These are phyloP conservation scores for Blastocystis sp. DNA, from an alignment of 352 stramenopile species.

Conservation along the genomic window DNA sequence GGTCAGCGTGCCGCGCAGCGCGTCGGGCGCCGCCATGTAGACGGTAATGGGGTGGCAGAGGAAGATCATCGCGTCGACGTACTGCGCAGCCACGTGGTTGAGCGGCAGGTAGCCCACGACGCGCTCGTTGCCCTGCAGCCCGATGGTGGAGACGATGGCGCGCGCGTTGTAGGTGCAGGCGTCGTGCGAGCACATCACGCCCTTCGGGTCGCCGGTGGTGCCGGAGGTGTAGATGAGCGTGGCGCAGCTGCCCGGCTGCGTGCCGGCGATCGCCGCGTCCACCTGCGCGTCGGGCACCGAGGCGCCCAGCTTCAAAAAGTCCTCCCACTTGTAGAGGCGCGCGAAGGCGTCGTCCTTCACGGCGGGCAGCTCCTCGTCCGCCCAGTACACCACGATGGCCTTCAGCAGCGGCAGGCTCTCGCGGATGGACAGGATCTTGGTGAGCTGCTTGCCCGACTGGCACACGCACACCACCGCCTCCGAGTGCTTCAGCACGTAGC, in stretches of 20 bases:
- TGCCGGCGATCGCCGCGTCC: slow-evolving; percentile 58
- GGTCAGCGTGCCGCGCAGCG: slow-evolving; percentile 77
- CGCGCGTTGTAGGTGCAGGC: slow-evolving; percentile 71
- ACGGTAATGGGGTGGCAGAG: slow-evolving; percentile 74
- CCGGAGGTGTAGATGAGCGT: slow-evolving; percentile 82
- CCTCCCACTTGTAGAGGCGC: slow-evolving; percentile 76
- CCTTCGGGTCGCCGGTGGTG: slow-evolving; percentile 82
- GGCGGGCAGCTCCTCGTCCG: slow-evolving; percentile 72
- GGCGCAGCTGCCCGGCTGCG: slow-evolving; percentile 75
- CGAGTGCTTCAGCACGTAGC: slow-evolving; percentile 89
- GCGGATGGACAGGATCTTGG: slow-evolving; percentile 86
- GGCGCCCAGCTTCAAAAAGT: slow-evolving; percentile 74
- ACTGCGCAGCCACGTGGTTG: slow-evolving; percentile 76
- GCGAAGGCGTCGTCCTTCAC: slow-evolving; percentile 60
- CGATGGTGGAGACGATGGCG: slow-evolving; percentile 55
- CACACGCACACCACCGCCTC: slow-evolving; percentile 86
- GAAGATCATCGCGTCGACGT: slow-evolving; percentile 74
- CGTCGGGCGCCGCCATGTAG: slow-evolving; percentile 81
- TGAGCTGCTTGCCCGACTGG: slow-evolving; percentile 85
- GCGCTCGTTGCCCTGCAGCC: slow-evolving; percentile 72
- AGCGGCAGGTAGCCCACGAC: slow-evolving; percentile 74
- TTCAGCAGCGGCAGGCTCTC: slow-evolving; percentile 84
- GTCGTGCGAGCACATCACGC: slow-evolving; percentile 80
- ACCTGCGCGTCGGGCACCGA: slow-evolving; percentile 58
- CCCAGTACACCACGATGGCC: slow-evolving; percentile 88